Conservation (phyloP, 345 rosid species). For the Acer campestre region DNA sequence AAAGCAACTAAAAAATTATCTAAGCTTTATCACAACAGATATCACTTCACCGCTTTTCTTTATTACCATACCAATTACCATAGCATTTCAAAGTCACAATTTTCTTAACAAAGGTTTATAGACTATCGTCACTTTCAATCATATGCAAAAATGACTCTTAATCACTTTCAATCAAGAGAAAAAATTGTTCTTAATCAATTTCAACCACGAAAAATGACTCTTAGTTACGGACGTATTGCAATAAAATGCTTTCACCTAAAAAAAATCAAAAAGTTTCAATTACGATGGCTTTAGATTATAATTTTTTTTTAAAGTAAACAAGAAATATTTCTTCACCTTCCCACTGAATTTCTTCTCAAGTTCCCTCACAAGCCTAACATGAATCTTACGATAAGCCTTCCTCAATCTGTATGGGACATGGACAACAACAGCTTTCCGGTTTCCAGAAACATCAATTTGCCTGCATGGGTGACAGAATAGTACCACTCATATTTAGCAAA, state of each 20-base stretch:
- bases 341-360: slow-evolving; percentile 92
- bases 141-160: not conserved
- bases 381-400: slow-evolving; percentile 76
- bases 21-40: not conserved
- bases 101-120: too few relatives aligned
- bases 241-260: not conserved
- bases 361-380: slow-evolving; percentile 83
- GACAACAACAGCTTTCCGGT: slow-evolving; percentile 73
- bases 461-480: slow-evolving; percentile 34
- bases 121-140: not conserved
- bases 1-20: not conserved
- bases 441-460: slow-evolving; percentile 80
- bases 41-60: not conserved
- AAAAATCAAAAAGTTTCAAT: not conserved
- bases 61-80: not conserved
- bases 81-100: not conserved
- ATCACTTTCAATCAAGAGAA: not conserved
- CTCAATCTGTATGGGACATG: slow-evolving; percentile 81
- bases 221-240: not conserved
- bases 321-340: slow-evolving; percentile 44
- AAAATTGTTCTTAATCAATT: not conserved
- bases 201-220: not conserved
- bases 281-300: not conserved
- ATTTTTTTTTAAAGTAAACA: not conserved
- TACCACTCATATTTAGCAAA: not conserved